Conservation (phyloP, 2,329 filamentous ascomycete species). For the Venturia carpophila region DNA sequence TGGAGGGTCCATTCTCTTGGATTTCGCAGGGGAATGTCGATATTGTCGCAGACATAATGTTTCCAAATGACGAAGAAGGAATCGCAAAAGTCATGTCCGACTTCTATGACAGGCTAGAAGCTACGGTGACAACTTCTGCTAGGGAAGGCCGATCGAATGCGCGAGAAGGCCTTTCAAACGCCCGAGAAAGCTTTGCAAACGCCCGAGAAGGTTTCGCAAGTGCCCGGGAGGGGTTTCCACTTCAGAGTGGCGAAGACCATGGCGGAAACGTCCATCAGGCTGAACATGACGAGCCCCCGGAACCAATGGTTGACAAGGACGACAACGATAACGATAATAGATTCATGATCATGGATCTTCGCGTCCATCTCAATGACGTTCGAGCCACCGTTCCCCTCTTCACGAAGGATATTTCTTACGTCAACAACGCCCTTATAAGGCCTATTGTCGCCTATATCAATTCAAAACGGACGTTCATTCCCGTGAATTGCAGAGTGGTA, state of each 20-base stretch:
- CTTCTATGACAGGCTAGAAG: slow-evolving; percentile 92
- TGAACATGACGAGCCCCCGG: not conserved
- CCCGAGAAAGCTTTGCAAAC: slow-evolving; percentile 8
- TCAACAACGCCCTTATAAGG: slow-evolving; percentile 89
- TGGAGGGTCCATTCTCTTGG: slow-evolving; percentile 93
- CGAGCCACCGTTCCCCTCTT: slow-evolving; percentile 89
- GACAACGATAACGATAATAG: slow-evolving; percentile 48
- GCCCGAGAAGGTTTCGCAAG: not conserved
- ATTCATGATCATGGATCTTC: slow-evolving; percentile 86
- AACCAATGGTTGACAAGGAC: not conserved
- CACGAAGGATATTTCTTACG: slow-evolving; percentile 83
- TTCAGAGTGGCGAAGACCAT: slow-evolving; percentile 22
- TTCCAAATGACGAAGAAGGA: slow-evolving; percentile 83
- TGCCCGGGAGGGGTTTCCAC: not conserved
- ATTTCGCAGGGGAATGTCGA: slow-evolving; percentile 96
- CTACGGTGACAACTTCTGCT: slow-evolving; percentile 72
- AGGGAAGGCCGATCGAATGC: slow-evolving; percentile 26
- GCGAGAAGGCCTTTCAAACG: slow-evolving; percentile 23
- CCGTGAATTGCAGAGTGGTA: slow-evolving; percentile 87
- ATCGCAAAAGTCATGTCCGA: slow-evolving; percentile 94
- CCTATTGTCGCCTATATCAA: slow-evolving; percentile 99
- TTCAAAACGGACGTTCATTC: slow-evolving; percentile 87
- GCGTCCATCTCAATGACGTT: slow-evolving; percentile 92
- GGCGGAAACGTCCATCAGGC: slow-evolving; percentile 19
- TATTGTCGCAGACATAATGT: slow-evolving; percentile 91